These are phyloP conservation scores for Psilocybe sp. DNA, from an alignment of 768 basidiomycete species.

Conservation along the genomic window DNA sequence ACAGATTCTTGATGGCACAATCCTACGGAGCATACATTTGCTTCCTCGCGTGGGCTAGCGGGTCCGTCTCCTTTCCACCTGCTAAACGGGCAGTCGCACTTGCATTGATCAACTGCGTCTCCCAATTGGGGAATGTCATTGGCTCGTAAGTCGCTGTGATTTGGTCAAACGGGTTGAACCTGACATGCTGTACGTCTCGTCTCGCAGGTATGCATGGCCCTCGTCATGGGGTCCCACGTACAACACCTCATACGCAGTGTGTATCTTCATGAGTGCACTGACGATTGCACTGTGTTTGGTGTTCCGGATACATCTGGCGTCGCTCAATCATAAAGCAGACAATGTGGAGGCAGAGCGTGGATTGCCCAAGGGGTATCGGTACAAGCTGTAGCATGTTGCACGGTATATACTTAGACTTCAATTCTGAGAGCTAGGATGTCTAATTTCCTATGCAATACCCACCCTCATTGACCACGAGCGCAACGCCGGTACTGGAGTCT, in stretches of 20 bases:
- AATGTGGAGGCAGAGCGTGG: constrained; percentile 32
- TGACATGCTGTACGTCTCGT: background rate
- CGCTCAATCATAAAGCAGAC: constrained; percentile 38
- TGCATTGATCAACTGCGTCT: constrained; percentile 78
- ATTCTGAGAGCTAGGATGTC: no score
- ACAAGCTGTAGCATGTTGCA: constrained; percentile 36
- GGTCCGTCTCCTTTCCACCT: constrained; percentile 57
- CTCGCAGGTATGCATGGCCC: constrained; percentile 61
- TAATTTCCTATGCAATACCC: no score
- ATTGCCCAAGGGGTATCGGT: constrained; percentile 38
- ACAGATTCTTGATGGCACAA: constrained; percentile 75
- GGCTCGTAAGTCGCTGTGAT: constrained; percentile 62
- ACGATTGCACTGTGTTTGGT: constrained; percentile 47
- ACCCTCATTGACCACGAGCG: no score
- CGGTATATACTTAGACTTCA: background rate
- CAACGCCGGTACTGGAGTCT: no score
- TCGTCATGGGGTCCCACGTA: constrained; percentile 70
- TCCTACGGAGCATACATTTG: constrained; percentile 71
- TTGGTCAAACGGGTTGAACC: background rate
- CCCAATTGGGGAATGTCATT: constrained; percentile 79
- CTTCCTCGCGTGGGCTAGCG: constrained; percentile 53
- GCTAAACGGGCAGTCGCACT: constrained; percentile 89
- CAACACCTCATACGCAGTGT: constrained; percentile 67
- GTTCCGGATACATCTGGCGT: constrained; percentile 44
- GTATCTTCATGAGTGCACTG: constrained; percentile 53